Evolutionary conservation across 1,284 basidiomycete genomes (phyloP), one percentile per base, ranked within the genome.

Genomic region (Cryptococcus hybrid): DNA sequence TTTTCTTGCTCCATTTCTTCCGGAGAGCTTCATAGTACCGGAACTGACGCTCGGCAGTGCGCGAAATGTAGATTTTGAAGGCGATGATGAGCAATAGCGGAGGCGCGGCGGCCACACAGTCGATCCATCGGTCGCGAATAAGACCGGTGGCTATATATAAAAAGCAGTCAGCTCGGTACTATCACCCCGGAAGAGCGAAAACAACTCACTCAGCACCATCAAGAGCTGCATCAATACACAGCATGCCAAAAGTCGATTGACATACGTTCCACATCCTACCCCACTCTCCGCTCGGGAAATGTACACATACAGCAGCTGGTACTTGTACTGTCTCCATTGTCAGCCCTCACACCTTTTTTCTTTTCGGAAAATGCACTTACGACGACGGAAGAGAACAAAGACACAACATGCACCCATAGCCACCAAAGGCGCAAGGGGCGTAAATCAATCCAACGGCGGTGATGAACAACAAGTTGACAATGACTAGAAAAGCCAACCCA

Each of bases 241-340:
- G 36, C 84, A 86, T 50, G 84, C 81, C 24, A 95, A 78, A 24
- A 96, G 78, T 53, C 93, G 86, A 74, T 97, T 97, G 77, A 91
- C 82, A 52, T 89, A 84, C 87, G 70, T 95, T 94, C 92, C 92
- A 97, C 64, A 95, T 81, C 8, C 93, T 88, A 35, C 93, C 93
- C 93, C 93, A 57, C 87, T 90, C 77, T 97, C 93, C 15, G 92
- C 88, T 65, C 86, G 86, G 2, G 92, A 87, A 51, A 91, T 80
- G 73, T 85, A 92, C 54, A 95, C 91, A 73, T 93, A 96, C 85
- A 96, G 92, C 49, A 95, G 81, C 79, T 95, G 91, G 90, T 94
- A 80, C 90, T 94, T 83, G 92, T 90, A 55, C 70, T 70, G 18
- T 18, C 18, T 18, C 18, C 18, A 18, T 18, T 18, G 18, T 18